phyloP scores from a whole-genome alignment of 768 basidiomycete genomes.

The Hydnomerulius pinastri region DNA sequence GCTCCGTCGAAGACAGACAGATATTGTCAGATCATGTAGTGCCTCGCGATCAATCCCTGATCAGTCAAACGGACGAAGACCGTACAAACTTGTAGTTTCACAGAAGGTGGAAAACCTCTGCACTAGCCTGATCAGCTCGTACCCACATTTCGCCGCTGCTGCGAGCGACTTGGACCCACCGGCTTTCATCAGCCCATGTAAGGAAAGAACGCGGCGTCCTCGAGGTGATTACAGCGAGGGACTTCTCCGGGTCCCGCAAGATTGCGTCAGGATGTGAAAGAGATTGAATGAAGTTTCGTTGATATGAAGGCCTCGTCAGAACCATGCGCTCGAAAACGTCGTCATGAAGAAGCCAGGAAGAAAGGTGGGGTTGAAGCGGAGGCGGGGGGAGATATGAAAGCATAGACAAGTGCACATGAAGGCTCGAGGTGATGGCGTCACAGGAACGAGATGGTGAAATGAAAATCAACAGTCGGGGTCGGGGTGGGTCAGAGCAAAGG shows the following conservation, averaged over 20 bases:
- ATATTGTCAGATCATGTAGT: background rate
- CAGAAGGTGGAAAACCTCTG: background rate
- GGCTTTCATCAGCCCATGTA: constrained; percentile 1
- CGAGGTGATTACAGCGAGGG: constrained; percentile 32
- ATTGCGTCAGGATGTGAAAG: constrained; percentile 9
- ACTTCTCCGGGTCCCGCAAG: constrained; percentile 8
- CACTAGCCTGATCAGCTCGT: background rate
- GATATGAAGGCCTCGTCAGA: constrained; percentile 16
- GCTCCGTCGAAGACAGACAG: background rate
- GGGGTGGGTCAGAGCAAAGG: constrained; percentile 18
- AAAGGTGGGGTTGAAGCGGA: constrained; percentile 33
- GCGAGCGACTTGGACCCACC: background rate
- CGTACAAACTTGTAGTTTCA: background rate
- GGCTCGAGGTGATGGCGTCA: constrained; percentile 25
- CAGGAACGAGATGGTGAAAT: constrained; percentile 22
- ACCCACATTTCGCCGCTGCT: constrained; percentile 7
- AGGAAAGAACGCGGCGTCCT: constrained; percentile 24
- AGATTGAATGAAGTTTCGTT: constrained; percentile 5
- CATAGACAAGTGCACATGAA: background rate
- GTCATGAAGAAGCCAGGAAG: constrained; percentile 18
- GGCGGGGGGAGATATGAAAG: constrained; percentile 22
- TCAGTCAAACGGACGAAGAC: background rate
- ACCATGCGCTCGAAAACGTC: constrained; percentile 5
- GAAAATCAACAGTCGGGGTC: constrained; percentile 17
- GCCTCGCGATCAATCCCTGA: background rate